Percentiles rank a stretch among this genome's conserved stretches.
Evolutionary conservation across 805 yeast species (phyloP).

Genomic region (Debaryomyces maramus): DNA sequence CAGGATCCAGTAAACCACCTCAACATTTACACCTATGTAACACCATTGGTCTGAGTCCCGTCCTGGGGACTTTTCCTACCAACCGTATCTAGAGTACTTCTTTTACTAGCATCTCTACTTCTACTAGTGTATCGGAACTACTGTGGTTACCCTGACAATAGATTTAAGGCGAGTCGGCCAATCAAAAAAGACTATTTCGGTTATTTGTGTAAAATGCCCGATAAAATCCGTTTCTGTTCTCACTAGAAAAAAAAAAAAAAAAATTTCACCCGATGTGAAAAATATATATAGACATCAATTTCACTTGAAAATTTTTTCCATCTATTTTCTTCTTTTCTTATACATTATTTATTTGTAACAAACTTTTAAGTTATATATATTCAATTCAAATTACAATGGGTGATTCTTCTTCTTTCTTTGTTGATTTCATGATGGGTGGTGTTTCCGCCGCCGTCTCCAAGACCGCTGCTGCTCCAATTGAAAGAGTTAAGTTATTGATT

Average conservation of each 20-base stretch:
- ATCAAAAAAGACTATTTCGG: background rate
- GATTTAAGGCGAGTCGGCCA: background rate
- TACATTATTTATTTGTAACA: background rate
- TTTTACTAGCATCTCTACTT: too few relatives aligned
- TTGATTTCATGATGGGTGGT: conserved; percentile 92
- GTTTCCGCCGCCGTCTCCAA: conserved; percentile 98
- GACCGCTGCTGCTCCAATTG: conserved; percentile 98
- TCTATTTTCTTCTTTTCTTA: conserved; percentile 4
- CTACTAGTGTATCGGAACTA: too few relatives aligned
- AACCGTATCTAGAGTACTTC: too few relatives aligned
- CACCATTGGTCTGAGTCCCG: too few relatives aligned
- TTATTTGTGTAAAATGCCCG: conserved; percentile 1
- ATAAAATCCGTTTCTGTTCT: conserved; percentile 1
- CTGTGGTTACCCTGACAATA: background rate
- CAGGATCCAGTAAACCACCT: too few relatives aligned
- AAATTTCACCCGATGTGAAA: conserved; percentile 1
- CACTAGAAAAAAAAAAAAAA: background rate
- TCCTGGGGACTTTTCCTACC: too few relatives aligned
- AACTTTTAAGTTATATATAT: conserved; percentile 6
- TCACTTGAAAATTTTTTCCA: conserved; percentile 1
- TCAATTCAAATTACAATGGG: conserved; percentile 19
- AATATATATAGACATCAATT: conserved; percentile 1
- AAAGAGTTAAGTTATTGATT: conserved; percentile 93
- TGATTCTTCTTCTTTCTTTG: conserved; percentile 24
- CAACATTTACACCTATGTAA: too few relatives aligned